A percentile compares a stretch with the other conserved stretches of the same genome.
Conservation (phyloP, 1,284 basidiomycete genomes). For the Clitocybe nebularis region DNA sequence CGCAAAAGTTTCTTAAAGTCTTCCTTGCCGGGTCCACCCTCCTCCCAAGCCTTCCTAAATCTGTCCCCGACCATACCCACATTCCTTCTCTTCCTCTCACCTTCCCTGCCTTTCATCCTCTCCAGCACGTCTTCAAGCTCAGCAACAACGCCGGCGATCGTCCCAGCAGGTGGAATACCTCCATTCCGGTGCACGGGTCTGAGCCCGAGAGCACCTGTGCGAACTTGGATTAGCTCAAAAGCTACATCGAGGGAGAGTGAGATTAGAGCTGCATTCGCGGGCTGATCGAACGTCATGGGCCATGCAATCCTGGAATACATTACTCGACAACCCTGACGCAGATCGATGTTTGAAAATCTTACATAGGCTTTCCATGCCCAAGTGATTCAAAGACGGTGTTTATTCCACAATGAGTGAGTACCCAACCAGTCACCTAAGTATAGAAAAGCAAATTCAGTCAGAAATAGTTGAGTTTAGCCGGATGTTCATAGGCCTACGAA, state of each 20-base stretch:
- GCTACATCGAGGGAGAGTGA: slow-evolving; percentile 14
- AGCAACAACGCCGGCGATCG: neutral
- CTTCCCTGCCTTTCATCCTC: neutral
- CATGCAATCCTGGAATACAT: slow-evolving; percentile 8
- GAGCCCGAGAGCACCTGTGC: slow-evolving; percentile 8
- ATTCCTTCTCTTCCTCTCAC: neutral
- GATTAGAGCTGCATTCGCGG: slow-evolving; percentile 10
- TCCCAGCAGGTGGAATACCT: neutral
- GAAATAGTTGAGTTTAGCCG: neutral
- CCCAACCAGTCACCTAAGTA: slow-evolving; percentile 12
- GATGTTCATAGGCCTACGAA: neutral
- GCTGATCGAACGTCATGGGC: slow-evolving; percentile 13
- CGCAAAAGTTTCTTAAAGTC: neutral
- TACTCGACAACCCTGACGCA: neutral
- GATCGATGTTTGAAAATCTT: neutral
- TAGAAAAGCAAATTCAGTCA: no score
- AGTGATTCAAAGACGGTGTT: slow-evolving; percentile 11
- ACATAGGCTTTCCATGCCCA: slow-evolving; percentile 12
- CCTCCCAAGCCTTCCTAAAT: neutral
- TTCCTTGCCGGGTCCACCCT: neutral
- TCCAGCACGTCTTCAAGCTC: neutral
- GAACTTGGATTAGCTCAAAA: slow-evolving; percentile 13
- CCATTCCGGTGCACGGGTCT: slow-evolving; percentile 10
- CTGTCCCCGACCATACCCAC: neutral
- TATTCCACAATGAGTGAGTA: slow-evolving; percentile 13